Evolutionary conservation across 208 protist species (phyloP).

Genomic region (Herpetomonas tarakana): DNA sequence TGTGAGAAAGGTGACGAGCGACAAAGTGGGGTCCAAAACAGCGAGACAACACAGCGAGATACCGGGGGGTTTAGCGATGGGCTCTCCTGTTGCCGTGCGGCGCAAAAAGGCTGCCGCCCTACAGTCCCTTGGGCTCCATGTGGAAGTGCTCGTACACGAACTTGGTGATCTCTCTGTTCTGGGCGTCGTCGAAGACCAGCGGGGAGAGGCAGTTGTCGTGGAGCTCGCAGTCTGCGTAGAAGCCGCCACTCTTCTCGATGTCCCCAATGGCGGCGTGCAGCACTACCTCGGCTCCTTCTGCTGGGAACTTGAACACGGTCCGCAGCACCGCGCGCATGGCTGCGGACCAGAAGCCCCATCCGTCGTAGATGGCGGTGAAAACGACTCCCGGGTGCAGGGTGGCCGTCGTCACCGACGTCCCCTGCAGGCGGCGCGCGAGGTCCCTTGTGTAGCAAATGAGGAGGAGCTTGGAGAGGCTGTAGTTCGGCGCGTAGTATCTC

Average conservation of each 20-base stretch:
- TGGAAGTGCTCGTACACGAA: slow-evolving; percentile 35
- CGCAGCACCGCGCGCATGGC: slow-evolving; percentile 39
- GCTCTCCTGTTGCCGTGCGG: too few relatives aligned
- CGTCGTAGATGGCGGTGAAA: slow-evolving; percentile 39
- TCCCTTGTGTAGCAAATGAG: slow-evolving; percentile 54
- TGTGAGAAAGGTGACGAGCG: too few relatives aligned
- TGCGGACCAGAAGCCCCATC: slow-evolving; percentile 15
- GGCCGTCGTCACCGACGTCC: slow-evolving; percentile 18
- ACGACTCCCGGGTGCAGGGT: slow-evolving; percentile 45
- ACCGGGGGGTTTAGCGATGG: too few relatives aligned
- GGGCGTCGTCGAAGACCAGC: slow-evolving; percentile 20
- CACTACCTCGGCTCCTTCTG: slow-evolving; percentile 44
- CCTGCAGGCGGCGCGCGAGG: slow-evolving; percentile 29
- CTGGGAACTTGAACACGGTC: slow-evolving; percentile 49
- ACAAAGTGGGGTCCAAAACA: too few relatives aligned
- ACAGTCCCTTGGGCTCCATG: too few relatives aligned
- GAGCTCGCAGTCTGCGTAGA: slow-evolving; percentile 34
- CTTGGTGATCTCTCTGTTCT: slow-evolving; percentile 31
- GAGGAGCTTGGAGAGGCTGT: slow-evolving; percentile 52
- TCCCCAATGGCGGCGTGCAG: slow-evolving; percentile 35
- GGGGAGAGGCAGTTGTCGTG: slow-evolving; percentile 32
- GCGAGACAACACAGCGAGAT: too few relatives aligned
- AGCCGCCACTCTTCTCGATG: slow-evolving; percentile 22
- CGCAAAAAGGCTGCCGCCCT: too few relatives aligned
- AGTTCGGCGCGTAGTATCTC: slow-evolving; percentile 32